These are phyloP conservation scores for Mesembryanthemum crystallinum DNA, from an alignment of 148 eudicot genomes.

Conservation along the genomic window DNA sequence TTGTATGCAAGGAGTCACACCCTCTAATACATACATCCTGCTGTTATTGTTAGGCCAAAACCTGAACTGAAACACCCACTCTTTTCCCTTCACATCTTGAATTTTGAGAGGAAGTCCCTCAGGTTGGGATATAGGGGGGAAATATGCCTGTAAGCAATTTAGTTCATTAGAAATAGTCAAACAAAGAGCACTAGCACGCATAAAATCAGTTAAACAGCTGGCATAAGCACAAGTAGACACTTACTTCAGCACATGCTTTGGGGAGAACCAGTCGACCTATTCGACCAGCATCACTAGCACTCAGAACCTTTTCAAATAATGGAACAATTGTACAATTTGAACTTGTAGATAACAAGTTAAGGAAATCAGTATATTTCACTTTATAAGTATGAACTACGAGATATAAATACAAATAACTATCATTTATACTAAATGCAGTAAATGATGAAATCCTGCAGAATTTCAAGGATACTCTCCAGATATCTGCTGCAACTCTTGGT, in stretches of 20 bases:
- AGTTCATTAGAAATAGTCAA: constrained; percentile 15
- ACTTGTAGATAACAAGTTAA: constrained; percentile 50
- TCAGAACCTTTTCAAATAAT: constrained; percentile 90
- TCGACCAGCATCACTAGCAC: constrained; percentile 99
- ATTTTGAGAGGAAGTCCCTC: constrained; percentile 95
- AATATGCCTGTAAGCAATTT: constrained; percentile 72
- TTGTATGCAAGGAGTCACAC: constrained; percentile 98
- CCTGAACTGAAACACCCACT: constrained; percentile 95
- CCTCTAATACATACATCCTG: constrained; percentile 98
- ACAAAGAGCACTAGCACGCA: background rate
- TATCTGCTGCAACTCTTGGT: constrained; percentile 92
- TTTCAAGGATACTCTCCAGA: constrained; percentile 92
- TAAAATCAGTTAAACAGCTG: background rate
- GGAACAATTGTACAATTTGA: constrained; percentile 89
- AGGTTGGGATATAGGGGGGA: constrained; percentile 92
- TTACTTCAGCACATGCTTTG: constrained; percentile 99
- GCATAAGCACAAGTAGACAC: constrained; percentile 24
- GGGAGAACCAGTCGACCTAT: constrained; percentile 99
- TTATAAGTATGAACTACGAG: constrained; percentile 11
- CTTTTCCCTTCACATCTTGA: constrained; percentile 95
- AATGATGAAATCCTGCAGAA: background rate
- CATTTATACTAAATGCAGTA: background rate
- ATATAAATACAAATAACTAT: background rate
- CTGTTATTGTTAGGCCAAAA: constrained; percentile 99
- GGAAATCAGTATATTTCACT: constrained; percentile 29